Evolutionary conservation across 306 rosid genomes (phyloP), one percentile per base, ranked within the genome.

Genomic region (Cucumis melo): DNA sequence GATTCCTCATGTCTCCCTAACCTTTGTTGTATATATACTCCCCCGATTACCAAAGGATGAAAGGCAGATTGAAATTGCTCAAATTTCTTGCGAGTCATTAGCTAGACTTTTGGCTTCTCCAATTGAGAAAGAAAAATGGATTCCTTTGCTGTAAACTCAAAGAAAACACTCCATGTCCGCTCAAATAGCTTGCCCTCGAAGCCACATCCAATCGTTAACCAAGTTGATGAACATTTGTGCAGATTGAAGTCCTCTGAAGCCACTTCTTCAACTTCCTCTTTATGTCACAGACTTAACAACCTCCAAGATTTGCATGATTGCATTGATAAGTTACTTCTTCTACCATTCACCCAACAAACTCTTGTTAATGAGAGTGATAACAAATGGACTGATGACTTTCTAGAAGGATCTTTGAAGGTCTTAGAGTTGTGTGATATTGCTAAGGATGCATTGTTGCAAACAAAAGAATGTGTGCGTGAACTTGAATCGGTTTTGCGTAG

Each of bases 351-450:
- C 38, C 79, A 78, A 71, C 61, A 71, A 78, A 54, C 80, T 23
- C 59, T 84, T 70, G 61, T 58, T 2, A 38, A 23, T 34, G 84
- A 78, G 53, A 17, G 57, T 17, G 44, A 81, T 7, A 46, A 78
- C 5, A 81, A 62, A 50, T 29, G 73, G 20, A 71, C 65, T 23
- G 75, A 64, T 79, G 77, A 51, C 11, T 54, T 81, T 29, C 73
- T 78, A 51, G 85, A 76, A 17, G 84, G 84, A 21, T 84, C 84
- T 67, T 23, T 84, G 0, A 55, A 78, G 63, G 55, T 13, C 38
- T 68, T 38, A 76, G 87, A 84, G 56, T 80, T 81, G 51, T 81
- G 84, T 48, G 68, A 72, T 36, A 60, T 38, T 2, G 87, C 85
- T 9, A 84, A 75, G 65, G 85, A 79, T 34, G 74, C 71, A 12